These are phyloP conservation scores for Penstemon davidsonii DNA, from an alignment of 257 asterid genomes.

Conservation along the genomic window DNA sequence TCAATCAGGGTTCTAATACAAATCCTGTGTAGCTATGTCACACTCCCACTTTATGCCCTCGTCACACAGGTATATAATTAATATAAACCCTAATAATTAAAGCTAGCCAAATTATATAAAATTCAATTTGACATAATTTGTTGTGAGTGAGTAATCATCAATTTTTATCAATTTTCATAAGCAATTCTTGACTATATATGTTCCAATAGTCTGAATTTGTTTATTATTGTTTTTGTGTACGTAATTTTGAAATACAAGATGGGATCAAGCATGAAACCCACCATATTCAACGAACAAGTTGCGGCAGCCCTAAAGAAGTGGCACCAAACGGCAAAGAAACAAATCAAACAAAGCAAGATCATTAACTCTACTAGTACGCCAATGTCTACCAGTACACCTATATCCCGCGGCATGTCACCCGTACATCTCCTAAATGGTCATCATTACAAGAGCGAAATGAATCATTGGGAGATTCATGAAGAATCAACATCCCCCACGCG, in stretches of 20 bases:
- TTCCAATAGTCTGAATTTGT: too few species aligned
- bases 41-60: slow-evolving; percentile 92
- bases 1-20: slow-evolving; percentile 66
- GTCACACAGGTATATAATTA: slow-evolving; percentile 77
- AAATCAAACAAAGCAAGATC: slow-evolving; percentile 58
- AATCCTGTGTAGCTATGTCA: slow-evolving; percentile 83
- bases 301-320: slow-evolving; percentile 71
- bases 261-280: slow-evolving; percentile 91
- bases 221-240: neutral
- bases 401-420: slow-evolving; percentile 59
- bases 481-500: slow-evolving; percentile 46
- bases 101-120: too few species aligned
- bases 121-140: too few species aligned
- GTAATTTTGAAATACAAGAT: slow-evolving; percentile 34
- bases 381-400: slow-evolving; percentile 53
- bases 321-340: slow-evolving; percentile 86
- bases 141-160: neutral
- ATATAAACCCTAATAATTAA: too few species aligned
- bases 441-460: slow-evolving; percentile 43
- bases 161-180: neutral
- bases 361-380: slow-evolving; percentile 44
- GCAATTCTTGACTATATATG: neutral
- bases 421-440: slow-evolving; percentile 56
- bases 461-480: slow-evolving; percentile 46
- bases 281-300: slow-evolving; percentile 77